Evolutionary conservation across 495 filamentous ascomycete species (phyloP).

Genomic region (Trichoderma virens): DNA sequence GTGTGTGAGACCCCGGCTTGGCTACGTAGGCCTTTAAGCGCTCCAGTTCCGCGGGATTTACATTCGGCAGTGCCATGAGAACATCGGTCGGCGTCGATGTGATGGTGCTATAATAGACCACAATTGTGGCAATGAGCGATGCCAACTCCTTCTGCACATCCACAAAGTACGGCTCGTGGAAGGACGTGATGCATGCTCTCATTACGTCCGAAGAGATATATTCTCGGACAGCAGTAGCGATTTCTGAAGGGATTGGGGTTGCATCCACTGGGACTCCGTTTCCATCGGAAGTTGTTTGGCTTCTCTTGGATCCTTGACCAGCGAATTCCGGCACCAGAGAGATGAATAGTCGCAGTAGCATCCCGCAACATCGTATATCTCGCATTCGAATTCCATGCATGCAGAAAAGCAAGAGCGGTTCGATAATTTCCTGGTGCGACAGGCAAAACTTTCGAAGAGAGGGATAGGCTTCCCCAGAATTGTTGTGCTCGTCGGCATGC

Average conservation of each 20-base stretch:
- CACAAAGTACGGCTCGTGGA: slow-evolving; percentile 93
- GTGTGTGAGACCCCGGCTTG: slow-evolving; percentile 41
- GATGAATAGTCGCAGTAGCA: slow-evolving; percentile 75
- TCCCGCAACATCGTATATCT: slow-evolving; percentile 79
- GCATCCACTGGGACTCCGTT: slow-evolving; percentile 21
- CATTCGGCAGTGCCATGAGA: slow-evolving; percentile 44
- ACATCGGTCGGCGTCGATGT: slow-evolving; percentile 54
- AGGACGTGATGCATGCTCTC: slow-evolving; percentile 72
- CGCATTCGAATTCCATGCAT: slow-evolving; percentile 84
- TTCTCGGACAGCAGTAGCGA: slow-evolving; percentile 67
- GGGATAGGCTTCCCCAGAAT: slow-evolving; percentile 26
- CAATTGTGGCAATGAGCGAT: slow-evolving; percentile 75
- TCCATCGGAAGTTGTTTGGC: not conserved
- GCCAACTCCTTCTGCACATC: slow-evolving; percentile 93
- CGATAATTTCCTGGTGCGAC: slow-evolving; percentile 67
- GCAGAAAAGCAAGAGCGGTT: slow-evolving; percentile 83
- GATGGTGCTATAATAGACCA: slow-evolving; percentile 59
- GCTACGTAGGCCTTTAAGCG: slow-evolving; percentile 49
- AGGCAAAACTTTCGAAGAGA: slow-evolving; percentile 74
- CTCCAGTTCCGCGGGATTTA: slow-evolving; percentile 52
- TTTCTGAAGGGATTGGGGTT: slow-evolving; percentile 37
- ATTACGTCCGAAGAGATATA: slow-evolving; percentile 83
- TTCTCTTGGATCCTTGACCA: not conserved
- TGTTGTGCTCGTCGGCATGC: not conserved
- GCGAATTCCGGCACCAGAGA: slow-evolving; percentile 73